phyloP scores from a whole-genome alignment of 306 rosid species.

The Quercus bicolor region DNA sequence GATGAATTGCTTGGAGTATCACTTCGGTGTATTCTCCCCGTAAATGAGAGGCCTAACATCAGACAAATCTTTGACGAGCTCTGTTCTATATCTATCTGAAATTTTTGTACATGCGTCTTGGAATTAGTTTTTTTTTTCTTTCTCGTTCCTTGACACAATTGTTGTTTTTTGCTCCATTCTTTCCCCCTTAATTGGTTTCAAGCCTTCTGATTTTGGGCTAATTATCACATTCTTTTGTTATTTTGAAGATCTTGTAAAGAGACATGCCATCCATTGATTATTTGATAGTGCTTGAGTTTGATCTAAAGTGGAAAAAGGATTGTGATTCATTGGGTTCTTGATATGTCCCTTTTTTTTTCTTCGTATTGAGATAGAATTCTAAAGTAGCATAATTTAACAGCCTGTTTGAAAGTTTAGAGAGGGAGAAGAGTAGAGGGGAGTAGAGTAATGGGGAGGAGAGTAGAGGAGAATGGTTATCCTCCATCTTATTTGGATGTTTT shows the following conservation, averaged over 20 bases:
- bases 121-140: conserved; percentile 54
- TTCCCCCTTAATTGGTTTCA: conserved; percentile 55
- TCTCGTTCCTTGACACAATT: conserved; percentile 74
- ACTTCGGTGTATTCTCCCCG: conserved; percentile 92
- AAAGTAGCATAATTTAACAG: too few species aligned
- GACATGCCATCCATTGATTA: conserved; percentile 57
- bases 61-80: conserved; percentile 91
- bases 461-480: too few species aligned
- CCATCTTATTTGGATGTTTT: too few species aligned
- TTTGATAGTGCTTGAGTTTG: conserved; percentile 67
- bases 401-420: too few species aligned
- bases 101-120: conserved; percentile 76
- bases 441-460: too few species aligned
- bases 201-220: conserved; percentile 65
- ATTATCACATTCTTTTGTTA: conserved; percentile 63
- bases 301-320: conserved; percentile 30
- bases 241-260: conserved; percentile 66
- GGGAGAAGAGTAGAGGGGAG: too few species aligned
- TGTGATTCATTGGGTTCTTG: conserved; percentile 14
- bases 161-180: conserved; percentile 38
- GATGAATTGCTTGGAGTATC: conserved; percentile 76
- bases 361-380: too few species aligned
- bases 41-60: conserved; percentile 99
- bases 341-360: too few species aligned
- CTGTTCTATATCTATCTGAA: conserved; percentile 69